Base-by-base conservation (phyloP, 768 basidiomycete species). In the Lactarius deliciosus region DNA sequence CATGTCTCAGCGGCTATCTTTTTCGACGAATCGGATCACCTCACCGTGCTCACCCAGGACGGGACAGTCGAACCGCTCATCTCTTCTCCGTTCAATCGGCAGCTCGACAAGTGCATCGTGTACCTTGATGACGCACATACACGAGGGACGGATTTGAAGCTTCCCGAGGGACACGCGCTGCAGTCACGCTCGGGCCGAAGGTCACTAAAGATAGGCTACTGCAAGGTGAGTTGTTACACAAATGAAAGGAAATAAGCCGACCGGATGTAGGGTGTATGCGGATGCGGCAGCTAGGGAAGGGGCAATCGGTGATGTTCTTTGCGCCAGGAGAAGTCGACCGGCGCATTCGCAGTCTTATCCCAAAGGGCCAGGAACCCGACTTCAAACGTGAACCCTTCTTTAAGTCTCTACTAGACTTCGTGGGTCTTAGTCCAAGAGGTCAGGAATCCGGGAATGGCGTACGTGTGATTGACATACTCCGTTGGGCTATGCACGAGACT, bases 141-240 rank as follows among this genome's bases (percentile, higher is more conserved):
- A 47, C 45, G 45, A 47, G 45, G 45, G n/a, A 47, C 45, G 45
- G 45, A 47, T 47, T 16, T 47, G n/a, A 47, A 47, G n/a, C 45
- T 47, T 9, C 45, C 45, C 45, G 45, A n/a, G 45, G 20, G 45
- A 47, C 45, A 0, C n/a, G 45, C 45, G 45, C 45, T 6, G 43
- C 43, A 20, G 43, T 45, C 43, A 45, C 43, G 18, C 43, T 45
- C 2, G 43, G 43, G 43, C 43, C 43, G 43, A 45, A 45, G 43
- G 43, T 45, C 43, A 45, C 43, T 18, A 45, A 45, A 45, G 43
- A 45, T 45, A 18, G 43, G 43, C 43, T 45, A 5, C 43, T 45
- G n/a, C 43, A 45, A 45, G 43, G 43, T 45, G 7, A 20, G 43
- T n/a, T 9, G 7, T 20, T 45, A 45, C 18, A 8, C 28, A 9